These are phyloP conservation scores for Nemania bipapillata DNA, from an alignment of 2,329 filamentous ascomycete species.

Conservation along the genomic window DNA sequence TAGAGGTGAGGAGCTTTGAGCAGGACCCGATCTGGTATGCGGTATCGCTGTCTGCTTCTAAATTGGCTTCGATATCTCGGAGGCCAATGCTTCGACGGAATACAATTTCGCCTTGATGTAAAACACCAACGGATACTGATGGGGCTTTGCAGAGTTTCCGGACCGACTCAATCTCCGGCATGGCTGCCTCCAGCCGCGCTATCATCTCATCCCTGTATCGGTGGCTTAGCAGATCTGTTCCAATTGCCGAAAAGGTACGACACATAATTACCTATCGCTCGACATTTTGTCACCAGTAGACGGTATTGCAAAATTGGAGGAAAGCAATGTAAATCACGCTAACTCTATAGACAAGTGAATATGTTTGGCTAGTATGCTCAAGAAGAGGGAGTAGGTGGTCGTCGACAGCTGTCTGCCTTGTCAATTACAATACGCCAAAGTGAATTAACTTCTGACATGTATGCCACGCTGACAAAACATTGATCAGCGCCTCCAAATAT, in stretches of 20 bases:
- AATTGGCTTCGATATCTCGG: conserved; percentile 10
- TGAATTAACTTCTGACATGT: too few relatives aligned
- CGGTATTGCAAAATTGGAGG: not conserved
- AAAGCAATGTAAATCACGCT: too few relatives aligned
- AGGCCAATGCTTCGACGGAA: conserved; percentile 10
- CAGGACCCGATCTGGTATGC: conserved; percentile 19
- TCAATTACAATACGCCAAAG: too few relatives aligned
- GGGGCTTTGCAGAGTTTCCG: not conserved
- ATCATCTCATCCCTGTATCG: not conserved
- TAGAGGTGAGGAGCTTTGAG: conserved; percentile 18
- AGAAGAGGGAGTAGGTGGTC: not conserved
- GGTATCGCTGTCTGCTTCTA: conserved; percentile 13
- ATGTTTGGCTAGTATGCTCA: not conserved
- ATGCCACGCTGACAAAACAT: too few relatives aligned
- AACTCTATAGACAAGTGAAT: too few relatives aligned
- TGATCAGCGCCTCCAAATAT: too few relatives aligned
- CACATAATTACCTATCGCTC: not conserved
- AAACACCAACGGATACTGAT: conserved; percentile 2
- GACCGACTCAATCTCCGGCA: not conserved
- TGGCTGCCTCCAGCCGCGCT: not conserved
- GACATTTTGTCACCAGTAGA: not conserved
- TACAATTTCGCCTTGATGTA: conserved; percentile 4
- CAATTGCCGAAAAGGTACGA: not conserved
- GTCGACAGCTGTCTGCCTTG: not conserved
- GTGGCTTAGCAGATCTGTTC: not conserved